Conservation (phyloP, 768 basidiomycete genomes). For the Suillus cothurnatus region DNA sequence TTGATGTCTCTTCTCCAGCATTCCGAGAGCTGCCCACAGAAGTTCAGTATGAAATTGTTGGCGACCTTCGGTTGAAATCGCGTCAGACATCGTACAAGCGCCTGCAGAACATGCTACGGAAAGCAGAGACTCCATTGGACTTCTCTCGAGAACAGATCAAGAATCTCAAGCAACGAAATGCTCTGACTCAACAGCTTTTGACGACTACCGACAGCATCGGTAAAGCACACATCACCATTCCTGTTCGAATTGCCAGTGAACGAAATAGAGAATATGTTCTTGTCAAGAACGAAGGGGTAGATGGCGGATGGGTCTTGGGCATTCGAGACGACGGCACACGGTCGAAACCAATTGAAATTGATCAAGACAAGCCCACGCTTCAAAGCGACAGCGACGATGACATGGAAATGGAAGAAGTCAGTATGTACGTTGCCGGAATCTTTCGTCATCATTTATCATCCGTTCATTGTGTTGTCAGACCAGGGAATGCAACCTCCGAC, state of each 20-base stretch:
- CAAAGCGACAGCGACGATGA: constrained; percentile 47
- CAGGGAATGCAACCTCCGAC: constrained; percentile 44
- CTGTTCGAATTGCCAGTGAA: constrained; percentile 93
- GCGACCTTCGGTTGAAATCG: constrained; percentile 92
- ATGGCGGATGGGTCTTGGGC: constrained; percentile 94
- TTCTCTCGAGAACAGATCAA: constrained; percentile 97
- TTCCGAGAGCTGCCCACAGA: constrained; percentile 94
- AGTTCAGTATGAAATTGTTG: constrained; percentile 97
- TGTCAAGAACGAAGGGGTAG: constrained; percentile 84
- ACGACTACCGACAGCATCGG: constrained; percentile 92
- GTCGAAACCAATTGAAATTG: constrained; percentile 85
- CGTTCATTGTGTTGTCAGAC: constrained; percentile 27
- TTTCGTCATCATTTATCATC: constrained; percentile 5
- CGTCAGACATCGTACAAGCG: constrained; percentile 93
- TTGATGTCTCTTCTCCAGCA: constrained; percentile 86
- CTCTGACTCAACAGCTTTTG: constrained; percentile 90
- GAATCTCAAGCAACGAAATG: constrained; percentile 85
- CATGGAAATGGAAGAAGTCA: constrained; percentile 81
- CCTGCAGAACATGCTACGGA: constrained; percentile 85
- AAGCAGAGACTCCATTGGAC: constrained; percentile 82
- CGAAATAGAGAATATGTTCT: constrained; percentile 94
- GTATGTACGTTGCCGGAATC: constrained; percentile 50
- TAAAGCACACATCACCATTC: constrained; percentile 86
- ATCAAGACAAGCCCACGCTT: constrained; percentile 52
- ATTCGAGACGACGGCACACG: constrained; percentile 85